Evolutionary conservation across 768 basidiomycete species (phyloP).

Genomic region (Auricularia cornea): DNA sequence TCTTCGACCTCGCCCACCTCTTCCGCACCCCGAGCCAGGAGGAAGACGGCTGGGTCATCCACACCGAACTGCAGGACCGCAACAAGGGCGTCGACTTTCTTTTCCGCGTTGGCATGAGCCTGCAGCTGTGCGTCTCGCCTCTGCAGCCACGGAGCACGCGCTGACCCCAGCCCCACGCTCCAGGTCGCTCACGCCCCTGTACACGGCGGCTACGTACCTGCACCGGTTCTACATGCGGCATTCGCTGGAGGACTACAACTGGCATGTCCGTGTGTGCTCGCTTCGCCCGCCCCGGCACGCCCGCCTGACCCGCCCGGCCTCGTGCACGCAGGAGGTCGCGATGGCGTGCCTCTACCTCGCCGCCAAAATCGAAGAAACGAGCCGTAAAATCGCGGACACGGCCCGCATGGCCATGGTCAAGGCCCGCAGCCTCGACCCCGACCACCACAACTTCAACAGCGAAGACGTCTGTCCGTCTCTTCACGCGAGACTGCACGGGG

Average conservation of each 20-base stretch:
- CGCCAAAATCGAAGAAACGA: conserved; percentile 88
- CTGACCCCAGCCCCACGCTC: conserved; percentile 8
- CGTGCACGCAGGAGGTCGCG: conserved; percentile 77
- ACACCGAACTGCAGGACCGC: conserved; percentile 69
- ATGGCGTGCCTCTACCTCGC: conserved; percentile 82
- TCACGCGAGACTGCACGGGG: no score
- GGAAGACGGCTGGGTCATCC: conserved; percentile 31
- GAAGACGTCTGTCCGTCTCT: neutral
- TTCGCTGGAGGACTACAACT: conserved; percentile 73
- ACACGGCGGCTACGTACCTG: conserved; percentile 85
- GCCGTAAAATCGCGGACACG: conserved; percentile 78
- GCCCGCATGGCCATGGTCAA: conserved; percentile 69
- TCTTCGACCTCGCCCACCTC: conserved; percentile 52
- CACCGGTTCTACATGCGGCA: conserved; percentile 87
- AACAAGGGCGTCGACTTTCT: conserved; percentile 80
- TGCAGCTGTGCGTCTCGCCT: conserved; percentile 55
- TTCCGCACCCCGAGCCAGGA: conserved; percentile 48
- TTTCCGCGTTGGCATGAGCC: conserved; percentile 69
- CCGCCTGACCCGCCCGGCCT: conserved; percentile 9
- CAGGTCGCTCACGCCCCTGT: conserved; percentile 75
- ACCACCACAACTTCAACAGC: conserved; percentile 16
- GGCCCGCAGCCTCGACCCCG: conserved; percentile 46
- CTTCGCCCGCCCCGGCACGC: conserved; percentile 1
- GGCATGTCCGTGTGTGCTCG: conserved; percentile 61
- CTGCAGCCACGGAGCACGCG: neutral